Percentiles rank a stretch among this genome's conserved stretches.
These are phyloP conservation scores for Ichthyophonus hoferi DNA, from an alignment of 208 protist species.

Conservation along the genomic window DNA sequence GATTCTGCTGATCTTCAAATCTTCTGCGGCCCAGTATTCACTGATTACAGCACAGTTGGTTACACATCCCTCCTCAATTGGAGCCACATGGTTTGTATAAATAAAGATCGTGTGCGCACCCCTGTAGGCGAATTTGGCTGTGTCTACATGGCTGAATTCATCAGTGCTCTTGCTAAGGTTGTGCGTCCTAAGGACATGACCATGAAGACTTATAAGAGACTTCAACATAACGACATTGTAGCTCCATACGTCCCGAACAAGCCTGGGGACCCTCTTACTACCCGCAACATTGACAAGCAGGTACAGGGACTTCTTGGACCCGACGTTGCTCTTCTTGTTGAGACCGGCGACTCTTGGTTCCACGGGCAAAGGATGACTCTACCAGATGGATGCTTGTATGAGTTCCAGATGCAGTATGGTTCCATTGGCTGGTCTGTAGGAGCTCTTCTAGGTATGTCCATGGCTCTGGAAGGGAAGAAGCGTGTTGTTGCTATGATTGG, in stretches of 20 bases:
- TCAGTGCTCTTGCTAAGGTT: neutral
- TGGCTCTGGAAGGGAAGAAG: neutral
- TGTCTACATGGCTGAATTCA: neutral
- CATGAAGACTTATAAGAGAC: neutral
- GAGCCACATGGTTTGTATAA: neutral
- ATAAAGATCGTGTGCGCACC: neutral
- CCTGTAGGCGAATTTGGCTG: neutral
- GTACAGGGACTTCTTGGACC: neutral
- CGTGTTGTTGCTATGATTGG: slow-evolving; percentile 14
- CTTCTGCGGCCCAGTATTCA: neutral
- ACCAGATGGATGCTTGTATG: neutral
- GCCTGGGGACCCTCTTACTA: neutral
- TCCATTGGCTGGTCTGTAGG: slow-evolving; percentile 9
- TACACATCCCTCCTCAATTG: neutral
- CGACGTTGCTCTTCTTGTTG: neutral
- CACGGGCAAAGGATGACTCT: neutral
- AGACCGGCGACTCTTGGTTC: slow-evolving; percentile 11
- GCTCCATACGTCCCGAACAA: neutral
- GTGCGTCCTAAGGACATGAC: neutral
- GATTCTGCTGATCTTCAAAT: slow-evolving; percentile 6
- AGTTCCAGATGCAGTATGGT: slow-evolving; percentile 21
- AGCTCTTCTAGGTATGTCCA: neutral
- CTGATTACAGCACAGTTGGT: neutral
- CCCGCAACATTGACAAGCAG: neutral
- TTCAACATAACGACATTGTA: neutral